These are phyloP conservation scores for Aspergillus ibericus DNA, from an alignment of 2,329 filamentous ascomycete genomes.

Conservation along the genomic window DNA sequence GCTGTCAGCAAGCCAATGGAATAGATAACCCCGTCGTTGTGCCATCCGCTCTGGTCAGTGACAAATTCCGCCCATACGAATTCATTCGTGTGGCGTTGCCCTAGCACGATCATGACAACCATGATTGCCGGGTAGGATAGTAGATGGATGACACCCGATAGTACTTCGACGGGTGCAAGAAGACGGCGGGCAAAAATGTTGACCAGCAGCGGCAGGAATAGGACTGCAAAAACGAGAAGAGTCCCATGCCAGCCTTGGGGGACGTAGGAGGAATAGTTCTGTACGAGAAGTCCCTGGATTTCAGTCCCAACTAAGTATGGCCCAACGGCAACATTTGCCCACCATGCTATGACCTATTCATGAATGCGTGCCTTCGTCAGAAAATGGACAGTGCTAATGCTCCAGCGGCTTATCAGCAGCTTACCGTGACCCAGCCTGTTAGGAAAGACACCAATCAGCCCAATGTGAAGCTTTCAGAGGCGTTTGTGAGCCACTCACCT, in stretches of 20 bases:
- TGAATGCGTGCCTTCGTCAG: background rate
- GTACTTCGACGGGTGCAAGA: slow-evolving; percentile 52
- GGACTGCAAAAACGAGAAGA: slow-evolving; percentile 49
- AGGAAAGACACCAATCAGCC: background rate
- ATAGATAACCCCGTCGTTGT: slow-evolving; percentile 8
- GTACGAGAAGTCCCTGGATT: slow-evolving; percentile 33
- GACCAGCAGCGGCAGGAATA: slow-evolving; percentile 48
- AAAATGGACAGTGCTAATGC: background rate
- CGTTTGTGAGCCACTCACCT: slow-evolving; percentile 2
- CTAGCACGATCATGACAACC: slow-evolving; percentile 19
- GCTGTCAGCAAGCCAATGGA: slow-evolving; percentile 19
- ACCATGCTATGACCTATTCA: slow-evolving; percentile 27
- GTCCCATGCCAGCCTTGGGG: slow-evolving; percentile 38
- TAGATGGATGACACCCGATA: slow-evolving; percentile 50
- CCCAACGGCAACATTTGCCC: slow-evolving; percentile 26
- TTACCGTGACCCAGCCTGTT: slow-evolving; percentile 1
- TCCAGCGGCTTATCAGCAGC: background rate
- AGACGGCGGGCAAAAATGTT: slow-evolving; percentile 48
- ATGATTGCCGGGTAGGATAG: slow-evolving; percentile 41
- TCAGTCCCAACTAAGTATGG: slow-evolving; percentile 30
- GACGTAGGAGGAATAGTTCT: slow-evolving; percentile 23
- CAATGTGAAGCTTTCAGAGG: background rate
- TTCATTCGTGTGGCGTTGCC: slow-evolving; percentile 9
- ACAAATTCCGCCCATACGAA: slow-evolving; percentile 33
- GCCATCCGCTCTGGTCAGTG: slow-evolving; percentile 18